phyloP scores from a whole-genome alignment of 2,329 filamentous ascomycete genomes.

The Fusarium sp. region DNA sequence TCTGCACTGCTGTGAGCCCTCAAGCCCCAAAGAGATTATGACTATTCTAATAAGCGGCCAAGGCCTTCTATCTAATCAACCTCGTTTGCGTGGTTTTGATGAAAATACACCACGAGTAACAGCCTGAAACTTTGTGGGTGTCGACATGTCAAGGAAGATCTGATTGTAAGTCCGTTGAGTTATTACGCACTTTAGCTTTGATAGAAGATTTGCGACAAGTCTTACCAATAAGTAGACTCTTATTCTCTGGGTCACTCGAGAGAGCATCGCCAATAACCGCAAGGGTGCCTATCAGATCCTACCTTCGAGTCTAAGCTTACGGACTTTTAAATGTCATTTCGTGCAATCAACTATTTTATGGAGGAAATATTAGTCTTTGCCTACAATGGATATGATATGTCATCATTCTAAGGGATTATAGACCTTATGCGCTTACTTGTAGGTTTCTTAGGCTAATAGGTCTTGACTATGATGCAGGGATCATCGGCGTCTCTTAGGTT shows the following conservation, averaged over 20 bases:
- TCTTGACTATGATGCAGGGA: background rate
- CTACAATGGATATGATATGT: rapidly evolving
- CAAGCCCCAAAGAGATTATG: background rate
- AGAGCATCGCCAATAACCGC: rapidly evolving
- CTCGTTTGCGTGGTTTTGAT: background rate
- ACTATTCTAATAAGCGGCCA: rapidly evolving
- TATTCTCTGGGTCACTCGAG: background rate
- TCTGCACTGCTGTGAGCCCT: too few species aligned
- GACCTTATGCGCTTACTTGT: background rate
- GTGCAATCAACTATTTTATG: rapidly evolving
- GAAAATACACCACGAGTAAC: rapidly evolving
- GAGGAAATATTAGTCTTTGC: background rate
- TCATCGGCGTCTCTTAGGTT: background rate
- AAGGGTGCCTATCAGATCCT: rapidly evolving
- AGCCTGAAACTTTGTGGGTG: rapidly evolving
- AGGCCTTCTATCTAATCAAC: background rate
- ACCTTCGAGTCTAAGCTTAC: rapidly evolving
- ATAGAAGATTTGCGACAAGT: background rate
- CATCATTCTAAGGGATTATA: background rate
- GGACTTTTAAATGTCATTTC: background rate
- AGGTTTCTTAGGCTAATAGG: background rate
- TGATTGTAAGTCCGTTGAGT: background rate
- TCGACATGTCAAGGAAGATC: background rate
- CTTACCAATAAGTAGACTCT: background rate
- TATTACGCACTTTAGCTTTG: background rate